These are phyloP conservation scores for Talaromyces verruculosus DNA, from an alignment of 2,329 filamentous ascomycete genomes.

Conservation along the genomic window DNA sequence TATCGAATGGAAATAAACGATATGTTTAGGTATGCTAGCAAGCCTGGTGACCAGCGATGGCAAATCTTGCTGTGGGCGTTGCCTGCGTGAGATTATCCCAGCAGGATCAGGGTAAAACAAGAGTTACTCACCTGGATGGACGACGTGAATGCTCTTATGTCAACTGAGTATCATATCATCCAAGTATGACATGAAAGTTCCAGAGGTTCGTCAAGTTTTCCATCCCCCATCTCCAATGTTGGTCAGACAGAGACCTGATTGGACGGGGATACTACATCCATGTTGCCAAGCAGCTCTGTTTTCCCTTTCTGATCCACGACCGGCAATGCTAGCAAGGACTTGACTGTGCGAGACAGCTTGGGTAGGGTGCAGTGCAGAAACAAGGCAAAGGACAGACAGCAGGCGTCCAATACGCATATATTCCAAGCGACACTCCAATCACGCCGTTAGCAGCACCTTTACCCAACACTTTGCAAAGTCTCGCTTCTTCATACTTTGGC, in stretches of 20 bases:
- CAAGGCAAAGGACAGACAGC: background rate
- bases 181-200: background rate
- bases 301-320: background rate
- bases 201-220: background rate
- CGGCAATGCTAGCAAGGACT: background rate
- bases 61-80: background rate
- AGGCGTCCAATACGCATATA: background rate
- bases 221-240: background rate
- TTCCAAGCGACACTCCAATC: background rate
- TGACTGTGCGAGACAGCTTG: background rate
- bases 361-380: background rate
- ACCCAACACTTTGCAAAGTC: background rate
- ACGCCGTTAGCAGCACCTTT: background rate
- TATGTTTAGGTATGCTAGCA: background rate
- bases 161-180: background rate
- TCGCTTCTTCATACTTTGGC: background rate
- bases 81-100: background rate
- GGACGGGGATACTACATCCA: conserved; percentile 1
- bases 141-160: background rate
- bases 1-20: background rate
- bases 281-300: background rate
- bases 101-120: background rate
- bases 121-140: background rate
- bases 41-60: background rate
- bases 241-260: background rate